Conservation (phyloP, 441 rosid genomes). For the Pelargonium exstipulatum region DNA sequence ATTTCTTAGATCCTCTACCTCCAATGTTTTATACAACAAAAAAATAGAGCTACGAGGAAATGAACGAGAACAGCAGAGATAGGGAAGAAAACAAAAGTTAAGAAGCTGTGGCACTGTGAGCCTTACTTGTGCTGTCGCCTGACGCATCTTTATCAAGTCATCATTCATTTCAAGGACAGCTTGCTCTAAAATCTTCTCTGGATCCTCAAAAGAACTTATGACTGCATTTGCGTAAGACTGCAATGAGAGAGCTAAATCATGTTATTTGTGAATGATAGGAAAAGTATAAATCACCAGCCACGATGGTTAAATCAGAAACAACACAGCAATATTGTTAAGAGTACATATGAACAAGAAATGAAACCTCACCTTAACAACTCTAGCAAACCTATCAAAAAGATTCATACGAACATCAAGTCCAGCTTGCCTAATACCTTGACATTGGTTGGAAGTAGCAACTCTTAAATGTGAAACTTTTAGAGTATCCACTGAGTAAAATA, state of each 20-base stretch:
- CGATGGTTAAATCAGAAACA: slow-evolving; percentile 10
- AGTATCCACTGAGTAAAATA: slow-evolving; percentile 30
- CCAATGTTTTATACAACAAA: background rate
- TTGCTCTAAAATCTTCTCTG: slow-evolving; percentile 92
- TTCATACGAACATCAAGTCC: slow-evolving; percentile 63
- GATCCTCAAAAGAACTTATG: slow-evolving; percentile 87
- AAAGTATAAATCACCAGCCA: background rate
- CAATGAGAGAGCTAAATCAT: slow-evolving; percentile 21
- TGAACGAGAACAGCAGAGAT: background rate
- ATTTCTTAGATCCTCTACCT: background rate
- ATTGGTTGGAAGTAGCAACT: slow-evolving; percentile 25
- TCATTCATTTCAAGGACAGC: slow-evolving; percentile 94
- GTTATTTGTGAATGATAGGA: background rate
- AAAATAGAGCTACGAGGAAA: background rate
- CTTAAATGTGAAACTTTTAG: slow-evolving; percentile 35
- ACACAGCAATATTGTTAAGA: background rate
- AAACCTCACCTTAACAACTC: slow-evolving; percentile 74
- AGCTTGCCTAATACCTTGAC: slow-evolving; percentile 37
- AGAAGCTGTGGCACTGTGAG: slow-evolving; percentile 13
- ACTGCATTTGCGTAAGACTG: slow-evolving; percentile 95
- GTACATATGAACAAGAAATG: background rate
- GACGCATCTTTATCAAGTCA: slow-evolving; percentile 97
- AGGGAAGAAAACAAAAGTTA: background rate
- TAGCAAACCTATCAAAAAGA: slow-evolving; percentile 82
- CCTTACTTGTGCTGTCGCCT: slow-evolving; percentile 92